Percentiles rank a stretch among this genome's conserved stretches.
phyloP scores from a whole-genome alignment of 2,329 filamentous ascomycete genomes.

The Fusarium secorum region DNA sequence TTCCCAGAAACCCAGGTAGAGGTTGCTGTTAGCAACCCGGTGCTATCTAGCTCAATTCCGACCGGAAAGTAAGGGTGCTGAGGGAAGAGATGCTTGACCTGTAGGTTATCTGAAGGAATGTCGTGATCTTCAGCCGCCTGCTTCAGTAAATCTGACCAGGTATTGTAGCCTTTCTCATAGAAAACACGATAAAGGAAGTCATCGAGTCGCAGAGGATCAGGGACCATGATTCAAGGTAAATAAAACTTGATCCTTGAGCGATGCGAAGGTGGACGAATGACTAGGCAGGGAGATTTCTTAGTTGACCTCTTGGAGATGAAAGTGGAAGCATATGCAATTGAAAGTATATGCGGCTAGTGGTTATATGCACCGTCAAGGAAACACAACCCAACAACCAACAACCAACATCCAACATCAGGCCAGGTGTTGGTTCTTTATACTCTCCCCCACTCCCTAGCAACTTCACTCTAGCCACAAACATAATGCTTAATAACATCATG shows the following conservation, averaged over 20 bases:
- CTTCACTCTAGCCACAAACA: not conserved
- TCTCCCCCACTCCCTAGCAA: not conserved
- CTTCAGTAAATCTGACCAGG: not conserved
- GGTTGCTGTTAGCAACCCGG: not conserved
- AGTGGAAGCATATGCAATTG: not conserved
- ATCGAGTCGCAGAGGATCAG: not conserved
- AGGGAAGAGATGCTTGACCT: not conserved
- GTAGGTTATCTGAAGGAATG: not conserved
- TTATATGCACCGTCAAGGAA: not conserved
- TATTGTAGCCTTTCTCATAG: not conserved
- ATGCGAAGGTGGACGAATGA: not conserved
- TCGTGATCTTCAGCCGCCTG: not conserved
- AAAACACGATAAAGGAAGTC: not conserved
- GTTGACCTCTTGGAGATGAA: not conserved
- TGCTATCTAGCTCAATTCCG: not conserved
- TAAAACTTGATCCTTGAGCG: not conserved
- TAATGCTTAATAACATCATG: not conserved
- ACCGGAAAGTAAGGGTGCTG: not conserved
- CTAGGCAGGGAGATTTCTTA: not conserved
- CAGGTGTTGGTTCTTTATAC: not conserved
- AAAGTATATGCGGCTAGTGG: not conserved
- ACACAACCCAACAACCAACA: not conserved
- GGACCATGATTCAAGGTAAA: not conserved
- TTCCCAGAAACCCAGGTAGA: not conserved
- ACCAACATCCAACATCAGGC: rapidly evolving